Percentiles rank a stretch among this genome's conserved stretches.
Conservation (phyloP, 225 moss, liverwort and hornwort species). For the Asterella californica region DNA sequence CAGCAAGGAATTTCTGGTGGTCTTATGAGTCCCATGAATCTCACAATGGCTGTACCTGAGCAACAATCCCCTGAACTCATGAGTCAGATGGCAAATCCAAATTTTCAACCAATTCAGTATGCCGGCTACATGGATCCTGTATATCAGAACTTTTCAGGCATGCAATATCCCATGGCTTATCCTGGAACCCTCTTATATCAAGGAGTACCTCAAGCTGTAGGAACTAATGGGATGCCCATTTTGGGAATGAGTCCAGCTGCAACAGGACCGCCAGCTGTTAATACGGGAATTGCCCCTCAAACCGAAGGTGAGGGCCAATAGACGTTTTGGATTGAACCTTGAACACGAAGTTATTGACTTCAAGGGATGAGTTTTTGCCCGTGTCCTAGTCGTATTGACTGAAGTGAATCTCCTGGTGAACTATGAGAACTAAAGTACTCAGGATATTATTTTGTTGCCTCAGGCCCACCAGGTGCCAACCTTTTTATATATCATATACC, state of each 20-base stretch:
- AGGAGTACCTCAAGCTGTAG: conserved; percentile 39
- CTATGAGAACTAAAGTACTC: background rate
- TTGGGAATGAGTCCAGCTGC: conserved; percentile 75
- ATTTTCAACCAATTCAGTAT: conserved; percentile 67
- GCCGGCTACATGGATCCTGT: conserved; percentile 55
- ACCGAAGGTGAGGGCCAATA: conserved; percentile 59
- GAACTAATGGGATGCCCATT: conserved; percentile 40
- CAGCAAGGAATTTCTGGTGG: conserved; percentile 41
- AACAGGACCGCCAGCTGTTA: conserved; percentile 61
- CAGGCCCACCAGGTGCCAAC: conserved; percentile 88
- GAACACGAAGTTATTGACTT: background rate
- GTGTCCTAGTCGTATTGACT: no score
- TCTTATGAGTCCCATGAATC: conserved; percentile 35
- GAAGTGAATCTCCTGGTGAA: background rate
- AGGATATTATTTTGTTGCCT: background rate
- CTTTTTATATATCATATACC: conserved; percentile 90
- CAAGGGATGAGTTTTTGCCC: background rate
- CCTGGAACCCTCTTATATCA: conserved; percentile 56
- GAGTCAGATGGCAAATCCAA: conserved; percentile 41
- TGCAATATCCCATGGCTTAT: conserved; percentile 73
- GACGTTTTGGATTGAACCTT: background rate
- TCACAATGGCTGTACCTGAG: conserved; percentile 53
- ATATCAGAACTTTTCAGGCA: conserved; percentile 38
- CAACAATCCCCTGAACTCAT: conserved; percentile 68
- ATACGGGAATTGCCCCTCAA: conserved; percentile 83